Evolutionary conservation across 768 basidiomycete species (phyloP), one percentile per base, ranked within the genome.

Genomic region (Gelatoporia subvermispora): DNA sequence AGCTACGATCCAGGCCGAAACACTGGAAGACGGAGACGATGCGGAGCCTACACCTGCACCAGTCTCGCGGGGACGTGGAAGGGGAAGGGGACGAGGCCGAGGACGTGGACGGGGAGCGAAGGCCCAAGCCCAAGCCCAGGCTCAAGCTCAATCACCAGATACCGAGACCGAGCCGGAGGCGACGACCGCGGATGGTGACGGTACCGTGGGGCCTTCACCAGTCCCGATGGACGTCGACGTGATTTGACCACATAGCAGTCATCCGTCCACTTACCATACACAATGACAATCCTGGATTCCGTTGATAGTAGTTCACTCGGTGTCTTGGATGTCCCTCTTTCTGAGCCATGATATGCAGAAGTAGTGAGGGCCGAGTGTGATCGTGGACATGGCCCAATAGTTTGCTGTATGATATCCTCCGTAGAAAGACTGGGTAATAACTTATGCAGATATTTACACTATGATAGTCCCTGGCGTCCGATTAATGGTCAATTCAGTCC

Each of bases 1-100:
- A 1, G 47, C 48, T 1, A 41, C 53, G 18, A 51, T 63, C 10
- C 53, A 49, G 4, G 35, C 44, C 8, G 50, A 60, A 13, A 57
- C 56, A 15, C 66, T 66, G 4, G 71, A 66, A 0, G 72, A 70
- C 8, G 65, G 55, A 2, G 70, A 73, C 1, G 74, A 64, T 22
- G 55, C 54, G 4, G 48, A 52, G 24, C 49, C 62, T 18, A 45
- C 63, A 1, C 51, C 62, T 31, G 66, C 63, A n/a, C 51, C 61
- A 3, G 42, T 64, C n/a, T 42, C 68, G 11, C 58, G 72, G 35
- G 51, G 65, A 13, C 58, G 68, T 41, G 61, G 64, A 4, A 53
- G 64, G 24, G 53, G 62, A 23, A 56, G 67, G 15, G 58, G 68
- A n/a, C 54, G 68, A 10, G 63, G 71, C 15, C 64, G 67, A 17